Evolutionary conservation across 225 moss, liverwort and hornwort genomes (phyloP).

Genomic region (Polytrichum formosum): DNA sequence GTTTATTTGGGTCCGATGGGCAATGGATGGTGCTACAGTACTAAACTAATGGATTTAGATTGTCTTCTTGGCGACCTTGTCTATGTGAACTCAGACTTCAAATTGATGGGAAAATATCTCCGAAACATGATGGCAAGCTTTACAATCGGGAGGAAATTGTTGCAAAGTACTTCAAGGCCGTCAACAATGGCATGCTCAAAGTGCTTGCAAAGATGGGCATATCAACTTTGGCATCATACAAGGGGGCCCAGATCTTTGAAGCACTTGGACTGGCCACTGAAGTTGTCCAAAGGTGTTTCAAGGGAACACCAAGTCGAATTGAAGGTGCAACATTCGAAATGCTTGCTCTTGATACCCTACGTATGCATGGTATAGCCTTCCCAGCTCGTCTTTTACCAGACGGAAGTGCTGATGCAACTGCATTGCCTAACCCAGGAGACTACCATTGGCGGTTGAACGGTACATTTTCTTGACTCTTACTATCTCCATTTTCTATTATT

Average conservation of each 20-base stretch:
- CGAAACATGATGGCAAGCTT: conserved; percentile 54
- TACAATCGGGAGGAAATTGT: conserved; percentile 58
- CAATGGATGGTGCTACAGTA: too few relatives aligned
- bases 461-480: not conserved
- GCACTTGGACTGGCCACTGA: conserved; percentile 77
- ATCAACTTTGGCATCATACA: conserved; percentile 78
- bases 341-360: conserved; percentile 60
- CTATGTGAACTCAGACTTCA: conserved; percentile 47
- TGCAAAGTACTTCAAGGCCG: conserved; percentile 70
- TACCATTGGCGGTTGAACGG: conserved; percentile 78
- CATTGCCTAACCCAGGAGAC: conserved; percentile 73
- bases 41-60: too few relatives aligned
- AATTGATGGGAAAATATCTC: conserved; percentile 72
- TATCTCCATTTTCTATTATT: too few relatives aligned
- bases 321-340: conserved; percentile 84
- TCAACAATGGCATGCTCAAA: conserved; percentile 79
- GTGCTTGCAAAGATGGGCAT: conserved; percentile 93
- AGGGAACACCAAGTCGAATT: conserved; percentile 71
- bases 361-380: conserved; percentile 54
- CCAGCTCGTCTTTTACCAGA: conserved; percentile 43
- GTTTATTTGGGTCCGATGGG: too few relatives aligned
- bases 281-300: conserved; percentile 76
- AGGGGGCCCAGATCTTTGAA: conserved; percentile 89
- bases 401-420: conserved; percentile 71
- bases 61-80: not conserved